Evolutionary conservation across 2,329 filamentous ascomycete genomes (phyloP).

Genomic region (Fusarium ambrosium): DNA sequence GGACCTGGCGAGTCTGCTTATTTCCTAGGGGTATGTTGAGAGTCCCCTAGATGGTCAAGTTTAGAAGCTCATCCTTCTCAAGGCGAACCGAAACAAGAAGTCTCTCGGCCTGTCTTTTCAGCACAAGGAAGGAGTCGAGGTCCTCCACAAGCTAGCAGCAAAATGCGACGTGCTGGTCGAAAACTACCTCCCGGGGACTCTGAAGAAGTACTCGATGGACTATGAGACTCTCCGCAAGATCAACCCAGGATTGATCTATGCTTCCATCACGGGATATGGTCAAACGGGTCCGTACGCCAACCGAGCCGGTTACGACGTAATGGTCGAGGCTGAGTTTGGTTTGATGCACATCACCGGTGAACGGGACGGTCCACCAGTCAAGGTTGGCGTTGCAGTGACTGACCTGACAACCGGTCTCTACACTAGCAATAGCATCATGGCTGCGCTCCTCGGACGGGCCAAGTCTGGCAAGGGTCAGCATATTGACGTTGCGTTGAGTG

Average conservation of each 20-base stretch:
- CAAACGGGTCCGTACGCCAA: constrained; percentile 92
- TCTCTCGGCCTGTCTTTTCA: constrained; percentile 93
- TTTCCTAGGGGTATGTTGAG: constrained; percentile 80
- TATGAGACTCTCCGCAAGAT: constrained; percentile 84
- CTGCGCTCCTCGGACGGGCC: constrained; percentile 82
- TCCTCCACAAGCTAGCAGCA: constrained; percentile 86
- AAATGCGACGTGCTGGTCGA: constrained; percentile 95
- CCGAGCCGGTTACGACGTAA: constrained; percentile 96
- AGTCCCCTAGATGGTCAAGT: neutral
- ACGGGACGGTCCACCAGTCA: constrained; percentile 90
- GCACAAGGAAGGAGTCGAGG: constrained; percentile 83
- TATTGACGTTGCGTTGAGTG: constrained; percentile 90
- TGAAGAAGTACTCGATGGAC: constrained; percentile 93
- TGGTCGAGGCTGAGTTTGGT: constrained; percentile 98
- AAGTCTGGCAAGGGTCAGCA: constrained; percentile 88
- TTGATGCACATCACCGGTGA: constrained; percentile 98
- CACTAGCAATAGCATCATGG: constrained; percentile 95
- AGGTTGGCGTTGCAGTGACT: constrained; percentile 97
- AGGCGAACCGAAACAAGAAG: constrained; percentile 98
- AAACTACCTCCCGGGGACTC: constrained; percentile 91
- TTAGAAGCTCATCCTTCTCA: constrained; percentile 27
- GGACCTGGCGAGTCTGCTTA: constrained; percentile 95
- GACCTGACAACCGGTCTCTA: constrained; percentile 96
- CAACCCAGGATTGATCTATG: constrained; percentile 91
- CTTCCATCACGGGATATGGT: constrained; percentile 96